Percentiles rank a stretch among this genome's conserved stretches.
These are phyloP conservation scores for Calycina marina DNA, from an alignment of 2,329 filamentous ascomycete genomes.

Conservation along the genomic window DNA sequence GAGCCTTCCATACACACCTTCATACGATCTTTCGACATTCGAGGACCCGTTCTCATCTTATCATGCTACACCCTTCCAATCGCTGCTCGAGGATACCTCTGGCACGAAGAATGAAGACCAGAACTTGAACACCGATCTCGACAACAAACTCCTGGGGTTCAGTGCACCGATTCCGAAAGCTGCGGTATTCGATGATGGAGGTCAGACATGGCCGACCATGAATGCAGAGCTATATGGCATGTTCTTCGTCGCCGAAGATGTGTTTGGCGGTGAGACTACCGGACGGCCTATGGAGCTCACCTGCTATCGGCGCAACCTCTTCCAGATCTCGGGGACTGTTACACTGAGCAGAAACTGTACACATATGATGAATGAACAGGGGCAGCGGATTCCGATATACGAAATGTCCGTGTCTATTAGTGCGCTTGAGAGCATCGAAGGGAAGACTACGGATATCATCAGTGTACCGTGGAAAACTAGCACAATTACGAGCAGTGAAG, in stretches of 20 bases:
- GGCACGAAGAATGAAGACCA: constrained; percentile 8
- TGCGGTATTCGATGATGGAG: constrained; percentile 50
- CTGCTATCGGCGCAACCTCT: constrained; percentile 87
- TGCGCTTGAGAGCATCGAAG: constrained; percentile 82
- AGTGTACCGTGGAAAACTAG: constrained; percentile 83
- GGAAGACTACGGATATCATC: constrained; percentile 84
- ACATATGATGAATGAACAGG: constrained; percentile 62
- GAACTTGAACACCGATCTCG: constrained; percentile 30
- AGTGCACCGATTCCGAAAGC: constrained; percentile 45
- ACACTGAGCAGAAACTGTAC: constrained; percentile 60
- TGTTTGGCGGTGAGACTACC: constrained; percentile 37
- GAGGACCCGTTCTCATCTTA: constrained; percentile 50
- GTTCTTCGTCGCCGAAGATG: constrained; percentile 72
- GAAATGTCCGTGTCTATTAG: constrained; percentile 71
- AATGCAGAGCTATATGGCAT: constrained; percentile 70
- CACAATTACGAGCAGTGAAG: constrained; percentile 14
- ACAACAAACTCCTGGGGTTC: constrained; percentile 64
- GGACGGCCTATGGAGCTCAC: constrained; percentile 67
- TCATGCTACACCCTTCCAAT: constrained; percentile 28
- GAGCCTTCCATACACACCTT: constrained; percentile 37
- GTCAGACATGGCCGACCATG: constrained; percentile 50
- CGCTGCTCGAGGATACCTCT: constrained; percentile 21
- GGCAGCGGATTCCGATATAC: constrained; percentile 61
- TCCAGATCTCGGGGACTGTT: constrained; percentile 83
- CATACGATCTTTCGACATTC: constrained; percentile 51